Base-by-base conservation (phyloP, 352 stramenopile genomes). In the Pythium folliculosum region DNA sequence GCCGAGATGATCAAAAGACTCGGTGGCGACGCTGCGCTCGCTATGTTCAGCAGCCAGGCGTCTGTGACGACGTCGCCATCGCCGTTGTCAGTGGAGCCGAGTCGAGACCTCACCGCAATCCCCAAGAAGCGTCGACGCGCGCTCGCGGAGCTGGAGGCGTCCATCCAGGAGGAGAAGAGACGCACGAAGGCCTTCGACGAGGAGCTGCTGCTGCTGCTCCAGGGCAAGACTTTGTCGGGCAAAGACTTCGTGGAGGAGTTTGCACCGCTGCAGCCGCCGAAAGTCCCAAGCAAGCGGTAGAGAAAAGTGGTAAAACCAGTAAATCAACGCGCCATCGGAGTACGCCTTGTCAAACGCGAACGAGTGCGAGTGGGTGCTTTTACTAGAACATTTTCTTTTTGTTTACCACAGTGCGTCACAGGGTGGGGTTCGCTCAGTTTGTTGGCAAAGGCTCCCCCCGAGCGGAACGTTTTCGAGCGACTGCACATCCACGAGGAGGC, bases 131-230 rank as follows among this genome's bases (percentile, higher is more conserved):
- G 63, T 37, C 44, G 54, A 13, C 53, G 19, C 12, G 63, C 54
- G 19, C 63, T 69, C 40, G 50, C 54, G 3, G 49, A 62, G 40
- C 54, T 69, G 14, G 63, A 69, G 35, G 63, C 49, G 40, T 62
- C 63, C 32, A 69, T 69, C 55, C 63, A 64, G 38, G 65, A 72
- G 56, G 83, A 90, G 49, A 88, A 81, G 57, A 72, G 73, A 52
- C 65, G 65, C 40, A 77, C 71, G 0, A 78, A 63, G 4, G 75
- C 69, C 4, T 91, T 91, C 44, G 70, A 81, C 38, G 58, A 81
- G 27, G 72, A 86, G 56, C 69, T 91, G 25, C 58, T 91, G 47
- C 71, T 71, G 65, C 80, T 84, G 69, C 73, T 91, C 21, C 83
- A 86, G 56, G 78, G 81, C 52, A 81, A 80, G 63, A 84, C 78